Evolutionary conservation across 192 early-diverging fungal genomes (phyloP).

Genomic region (Obelidium mucronatum): DNA sequence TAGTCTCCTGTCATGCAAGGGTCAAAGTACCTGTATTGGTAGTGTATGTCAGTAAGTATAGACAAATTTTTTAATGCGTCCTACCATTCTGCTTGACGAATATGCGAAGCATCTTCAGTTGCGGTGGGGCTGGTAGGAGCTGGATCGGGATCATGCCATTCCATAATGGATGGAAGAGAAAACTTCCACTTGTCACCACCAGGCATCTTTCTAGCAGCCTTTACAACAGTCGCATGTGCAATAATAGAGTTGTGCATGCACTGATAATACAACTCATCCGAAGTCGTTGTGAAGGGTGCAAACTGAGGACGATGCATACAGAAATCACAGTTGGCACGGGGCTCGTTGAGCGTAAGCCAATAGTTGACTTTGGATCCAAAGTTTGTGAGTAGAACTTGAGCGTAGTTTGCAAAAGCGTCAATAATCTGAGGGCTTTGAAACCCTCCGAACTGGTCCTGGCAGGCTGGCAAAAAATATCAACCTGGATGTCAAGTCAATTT

Average conservation of each 20-base stretch:
- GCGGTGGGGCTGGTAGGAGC: neutral
- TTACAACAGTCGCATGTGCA: slow-evolving; percentile 35
- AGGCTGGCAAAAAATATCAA: slow-evolving; percentile 31
- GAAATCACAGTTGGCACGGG: slow-evolving; percentile 43
- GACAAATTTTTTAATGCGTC: neutral
- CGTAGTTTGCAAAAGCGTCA: slow-evolving; percentile 45
- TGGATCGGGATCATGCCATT: slow-evolving; percentile 35
- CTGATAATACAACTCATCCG: slow-evolving; percentile 8
- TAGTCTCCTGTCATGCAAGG: slow-evolving; percentile 47
- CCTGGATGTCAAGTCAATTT: neutral
- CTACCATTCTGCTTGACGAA: slow-evolving; percentile 22
- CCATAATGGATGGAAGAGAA: slow-evolving; percentile 29
- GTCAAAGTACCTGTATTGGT: no score
- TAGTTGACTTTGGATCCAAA: slow-evolving; percentile 39
- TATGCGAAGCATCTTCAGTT: neutral
- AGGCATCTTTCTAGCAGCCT: slow-evolving; percentile 27
- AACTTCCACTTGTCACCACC: slow-evolving; percentile 31
- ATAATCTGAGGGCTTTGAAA: slow-evolving; percentile 25
- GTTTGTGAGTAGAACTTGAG: slow-evolving; percentile 36
- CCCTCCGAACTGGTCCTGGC: slow-evolving; percentile 37
- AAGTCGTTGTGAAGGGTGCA: slow-evolving; percentile 29
- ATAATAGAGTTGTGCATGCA: slow-evolving; percentile 31
- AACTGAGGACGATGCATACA: slow-evolving; percentile 23
- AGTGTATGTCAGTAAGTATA: neutral
- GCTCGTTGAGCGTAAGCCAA: slow-evolving; percentile 50